Evolutionary conservation across 2,329 filamentous ascomycete genomes (phyloP).

Genomic region (Fusarium hainanense): DNA sequence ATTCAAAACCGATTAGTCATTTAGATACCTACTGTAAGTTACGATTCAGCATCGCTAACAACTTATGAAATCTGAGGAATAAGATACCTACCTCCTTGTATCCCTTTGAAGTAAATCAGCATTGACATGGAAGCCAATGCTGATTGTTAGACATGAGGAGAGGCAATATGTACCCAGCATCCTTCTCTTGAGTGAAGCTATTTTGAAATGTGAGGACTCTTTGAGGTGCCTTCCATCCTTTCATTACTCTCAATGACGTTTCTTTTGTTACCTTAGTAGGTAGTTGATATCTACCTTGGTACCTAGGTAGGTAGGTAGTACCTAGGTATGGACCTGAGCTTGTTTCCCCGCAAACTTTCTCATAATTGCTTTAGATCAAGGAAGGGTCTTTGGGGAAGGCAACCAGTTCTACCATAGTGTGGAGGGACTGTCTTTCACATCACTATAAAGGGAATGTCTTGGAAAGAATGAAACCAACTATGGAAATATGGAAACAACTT

Average conservation of each 20-base stretch:
- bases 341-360: slow-evolving; percentile 13
- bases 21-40: not conserved
- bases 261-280: too few relatives aligned
- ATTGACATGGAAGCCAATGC: not conserved
- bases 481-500: not conserved
- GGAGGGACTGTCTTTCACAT: not conserved
- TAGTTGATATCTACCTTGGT: not conserved
- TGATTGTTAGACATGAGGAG: not conserved
- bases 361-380: not conserved
- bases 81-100: not conserved
- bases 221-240: not conserved
- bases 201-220: not conserved
- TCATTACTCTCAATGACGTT: not conserved
- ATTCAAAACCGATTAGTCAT: slow-evolving; percentile 29
- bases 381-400: not conserved
- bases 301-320: too few relatives aligned
- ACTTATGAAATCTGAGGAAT: not conserved
- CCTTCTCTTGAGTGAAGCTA: slow-evolving; percentile 4
- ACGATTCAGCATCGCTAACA: not conserved
- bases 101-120: not conserved
- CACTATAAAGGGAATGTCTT: not conserved
- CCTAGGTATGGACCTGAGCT: not conserved
- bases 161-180: not conserved
- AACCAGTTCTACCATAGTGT: not conserved
- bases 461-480: not conserved